Base-by-base conservation (phyloP, 2,329 filamentous ascomycete species). In the Beauveria sp. region DNA sequence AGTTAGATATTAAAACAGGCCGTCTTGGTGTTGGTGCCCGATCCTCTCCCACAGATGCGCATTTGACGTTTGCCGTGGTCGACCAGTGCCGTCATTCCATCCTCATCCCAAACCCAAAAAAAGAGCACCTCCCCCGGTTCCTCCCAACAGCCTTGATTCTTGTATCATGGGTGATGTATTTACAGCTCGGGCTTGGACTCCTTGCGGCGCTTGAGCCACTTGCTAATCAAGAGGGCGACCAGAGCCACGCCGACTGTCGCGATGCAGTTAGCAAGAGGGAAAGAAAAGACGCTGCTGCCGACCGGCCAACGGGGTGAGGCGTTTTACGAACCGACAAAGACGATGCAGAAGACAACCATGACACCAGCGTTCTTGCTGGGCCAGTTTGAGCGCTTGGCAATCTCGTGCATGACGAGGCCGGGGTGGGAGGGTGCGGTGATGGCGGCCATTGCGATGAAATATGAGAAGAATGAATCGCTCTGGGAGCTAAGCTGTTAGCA, bases 321-420 rank as follows among this genome's bases (percentile, higher is more conserved):
- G 20, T 16, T 24, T 24, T n/a, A 61, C 73, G 52, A 73, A 76
- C 74, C 74, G 55, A 76, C 57, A 62, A 72, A 73, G 64, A 78
- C 70, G 59, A 78, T 78, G 68, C 70, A 73, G 67, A 78, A 77
- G 65, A 78, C 76, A 57, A 76, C 71, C 63, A 78, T 70, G 65
- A 76, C 73, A 67, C 76, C 76, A 56, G 69, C 68, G 58, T 78
- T 71, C 61, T 67, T 64, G 34, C 69, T 62, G 56, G 76, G 68
- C 74, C 74, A 78, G 72, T 71, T 62, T 22, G 55, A 37, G 63
- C 76, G 76, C 74, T 76, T 77, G 66, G 66, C 68, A 52, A 77
- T 69, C 67, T 75, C 70, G 70, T 71, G 64, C 54, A 74, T 65
- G 66, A 71, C 72, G 62, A 69, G 66, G 67, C 75, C 71, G 67